Conservation (phyloP, 257 asterid genomes). For the Capsicum rhomboideum region DNA sequence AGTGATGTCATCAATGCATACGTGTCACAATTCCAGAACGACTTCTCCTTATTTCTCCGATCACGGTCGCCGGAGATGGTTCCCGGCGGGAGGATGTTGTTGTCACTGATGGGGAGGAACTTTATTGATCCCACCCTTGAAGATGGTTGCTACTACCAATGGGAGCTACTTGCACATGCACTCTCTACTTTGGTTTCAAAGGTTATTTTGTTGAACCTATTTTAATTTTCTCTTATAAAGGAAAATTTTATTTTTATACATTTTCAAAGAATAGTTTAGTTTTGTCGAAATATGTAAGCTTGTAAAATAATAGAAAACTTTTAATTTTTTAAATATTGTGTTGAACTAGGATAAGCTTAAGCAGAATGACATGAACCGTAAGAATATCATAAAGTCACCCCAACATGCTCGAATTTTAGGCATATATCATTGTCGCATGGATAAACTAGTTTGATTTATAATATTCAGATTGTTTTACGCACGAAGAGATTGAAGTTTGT, state of each 20-base stretch:
- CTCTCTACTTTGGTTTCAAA: conserved; percentile 39
- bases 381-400: too few species aligned
- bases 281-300: background rate
- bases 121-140: conserved; percentile 36
- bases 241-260: background rate
- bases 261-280: background rate
- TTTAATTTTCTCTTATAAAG: background rate
- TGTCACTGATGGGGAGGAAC: conserved; percentile 47
- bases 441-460: too few species aligned
- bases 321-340: fast-evolving
- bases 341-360: background rate
- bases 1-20: conserved; percentile 33
- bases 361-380: background rate
- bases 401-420: too few species aligned
- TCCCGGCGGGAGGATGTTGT: conserved; percentile 50
- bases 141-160: conserved; percentile 39
- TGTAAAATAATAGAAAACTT: background rate
- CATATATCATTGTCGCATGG: too few species aligned
- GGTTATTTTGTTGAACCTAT: conserved; percentile 17
- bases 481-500: background rate
- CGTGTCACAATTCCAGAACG: conserved; percentile 36
- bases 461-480: too few species aligned
- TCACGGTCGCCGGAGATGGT: conserved; percentile 55
- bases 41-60: conserved; percentile 35
- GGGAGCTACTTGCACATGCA: conserved; percentile 64